A percentile compares a stretch with the other conserved stretches of the same genome.
phyloP scores from a whole-genome alignment of 495 filamentous ascomycete genomes.

The Aspergillus baeticus region DNA sequence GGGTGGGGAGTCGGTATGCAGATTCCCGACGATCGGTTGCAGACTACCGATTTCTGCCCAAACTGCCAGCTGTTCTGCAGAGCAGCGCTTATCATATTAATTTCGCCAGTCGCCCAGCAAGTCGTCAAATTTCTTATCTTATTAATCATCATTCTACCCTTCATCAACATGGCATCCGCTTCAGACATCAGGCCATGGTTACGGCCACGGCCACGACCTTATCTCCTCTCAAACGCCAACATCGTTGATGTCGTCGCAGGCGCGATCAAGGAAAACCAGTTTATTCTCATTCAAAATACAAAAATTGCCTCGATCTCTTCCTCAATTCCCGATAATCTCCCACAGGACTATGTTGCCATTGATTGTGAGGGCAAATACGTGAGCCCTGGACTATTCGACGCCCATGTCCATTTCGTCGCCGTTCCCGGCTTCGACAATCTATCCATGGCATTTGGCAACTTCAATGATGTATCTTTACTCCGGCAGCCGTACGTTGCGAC shows the following conservation, averaged over 20 bases:
- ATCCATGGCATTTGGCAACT: slow-evolving; percentile 11
- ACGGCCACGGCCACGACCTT: slow-evolving; percentile 23
- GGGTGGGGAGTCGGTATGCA: no score
- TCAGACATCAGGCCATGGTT: slow-evolving; percentile 38
- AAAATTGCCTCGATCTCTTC: neutral
- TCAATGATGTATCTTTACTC: slow-evolving; percentile 18
- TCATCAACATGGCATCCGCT: slow-evolving; percentile 3
- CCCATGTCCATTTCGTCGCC: slow-evolving; percentile 54
- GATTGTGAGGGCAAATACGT: slow-evolving; percentile 47
- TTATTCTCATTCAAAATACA: neutral
- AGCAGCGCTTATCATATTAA: no score
- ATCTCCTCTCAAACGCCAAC: slow-evolving; percentile 36
- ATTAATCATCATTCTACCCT: neutral
- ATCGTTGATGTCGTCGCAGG: slow-evolving; percentile 33
- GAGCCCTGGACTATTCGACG: slow-evolving; percentile 56
- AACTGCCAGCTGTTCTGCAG: no score
- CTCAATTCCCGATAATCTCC: neutral
- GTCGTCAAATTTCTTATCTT: no score
- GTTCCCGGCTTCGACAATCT: slow-evolving; percentile 38
- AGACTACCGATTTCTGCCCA: no score
- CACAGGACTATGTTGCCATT: slow-evolving; percentile 17
- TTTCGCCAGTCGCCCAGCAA: no score
- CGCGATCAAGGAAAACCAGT: slow-evolving; percentile 22
- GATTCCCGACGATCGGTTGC: no score
- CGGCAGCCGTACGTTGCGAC: slow-evolving; percentile 19